Percentiles rank a stretch among this genome's conserved stretches.
phyloP scores from a whole-genome alignment of 768 basidiomycete genomes.

The Hysterangium stoloniferum region DNA sequence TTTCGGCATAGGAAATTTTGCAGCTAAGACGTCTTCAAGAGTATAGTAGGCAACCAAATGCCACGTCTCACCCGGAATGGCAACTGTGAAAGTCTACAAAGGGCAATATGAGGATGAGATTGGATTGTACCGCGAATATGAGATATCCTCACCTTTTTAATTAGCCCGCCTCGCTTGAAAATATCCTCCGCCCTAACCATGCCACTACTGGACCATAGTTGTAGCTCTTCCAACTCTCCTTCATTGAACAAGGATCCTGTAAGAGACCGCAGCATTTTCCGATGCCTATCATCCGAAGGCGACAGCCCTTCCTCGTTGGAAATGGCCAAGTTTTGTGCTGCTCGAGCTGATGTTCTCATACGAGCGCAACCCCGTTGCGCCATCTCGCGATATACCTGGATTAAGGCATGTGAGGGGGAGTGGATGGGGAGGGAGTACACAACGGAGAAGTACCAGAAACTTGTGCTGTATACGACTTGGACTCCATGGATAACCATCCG shows the following conservation, averaged over 20 bases:
- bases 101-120: background rate
- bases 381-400: constrained; percentile 76
- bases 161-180: constrained; percentile 65
- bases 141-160: constrained; percentile 58
- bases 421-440: background rate
- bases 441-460: constrained; percentile 47
- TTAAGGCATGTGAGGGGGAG: constrained; percentile 4
- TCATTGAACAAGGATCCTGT: constrained; percentile 16
- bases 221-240: constrained; percentile 4
- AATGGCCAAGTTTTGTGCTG: background rate
- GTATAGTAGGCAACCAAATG: constrained; percentile 84
- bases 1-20: constrained; percentile 35
- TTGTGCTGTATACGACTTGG: constrained; percentile 81
- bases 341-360: background rate
- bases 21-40: constrained; percentile 65
- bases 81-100: constrained; percentile 74
- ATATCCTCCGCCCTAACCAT: constrained; percentile 24
- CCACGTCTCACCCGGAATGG: constrained; percentile 66
- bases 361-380: constrained; percentile 58
- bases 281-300: constrained; percentile 37
- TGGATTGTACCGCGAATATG: background rate
- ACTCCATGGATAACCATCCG: constrained; percentile 73
- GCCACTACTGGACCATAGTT: constrained; percentile 10
- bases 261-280: background rate
- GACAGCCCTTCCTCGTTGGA: background rate